phyloP scores from a whole-genome alignment of 2,329 filamentous ascomycete genomes.

The Ophiostoma fasciatum region DNA sequence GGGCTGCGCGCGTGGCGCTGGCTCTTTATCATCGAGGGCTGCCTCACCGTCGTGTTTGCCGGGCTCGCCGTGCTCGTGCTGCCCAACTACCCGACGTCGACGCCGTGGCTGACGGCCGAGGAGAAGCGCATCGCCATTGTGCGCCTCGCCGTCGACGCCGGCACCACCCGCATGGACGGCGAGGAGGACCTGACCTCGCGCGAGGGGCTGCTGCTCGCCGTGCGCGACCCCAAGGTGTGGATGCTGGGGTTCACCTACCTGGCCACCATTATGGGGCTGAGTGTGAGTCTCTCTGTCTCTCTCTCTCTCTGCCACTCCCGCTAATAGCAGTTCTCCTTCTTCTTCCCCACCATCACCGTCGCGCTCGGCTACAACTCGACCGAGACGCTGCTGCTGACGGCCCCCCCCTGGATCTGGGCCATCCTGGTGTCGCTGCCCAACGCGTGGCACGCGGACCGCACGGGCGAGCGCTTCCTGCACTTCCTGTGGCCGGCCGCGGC shows the following conservation, averaged over 20 bases:
- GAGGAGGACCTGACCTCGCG: constrained; percentile 24
- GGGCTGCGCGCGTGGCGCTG: constrained; percentile 29
- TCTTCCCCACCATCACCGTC: constrained; percentile 17
- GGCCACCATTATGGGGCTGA: constrained; percentile 24
- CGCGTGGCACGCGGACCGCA: constrained; percentile 40
- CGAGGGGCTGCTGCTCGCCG: constrained; percentile 37
- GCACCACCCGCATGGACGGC: constrained; percentile 36
- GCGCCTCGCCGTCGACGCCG: constrained; percentile 40
- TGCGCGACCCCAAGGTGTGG: constrained; percentile 40
- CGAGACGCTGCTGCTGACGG: constrained; percentile 28
- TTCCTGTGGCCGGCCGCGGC: constrained; percentile 23
- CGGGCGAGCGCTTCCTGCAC: constrained; percentile 45
- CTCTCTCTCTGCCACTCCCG: constrained; percentile 27
- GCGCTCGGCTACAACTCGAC: constrained; percentile 20
- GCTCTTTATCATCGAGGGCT: constrained; percentile 37
- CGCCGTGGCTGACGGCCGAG: constrained; percentile 39
- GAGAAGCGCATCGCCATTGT: constrained; percentile 38
- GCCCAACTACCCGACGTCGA: constrained; percentile 46
- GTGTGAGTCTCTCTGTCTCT: constrained; percentile 45
- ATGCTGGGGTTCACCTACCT: not conserved
- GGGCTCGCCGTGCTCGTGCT: constrained; percentile 47
- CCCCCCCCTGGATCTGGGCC: constrained; percentile 29
- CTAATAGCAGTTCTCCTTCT: constrained; percentile 13
- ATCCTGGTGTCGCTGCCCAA: constrained; percentile 14
- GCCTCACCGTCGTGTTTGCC: constrained; percentile 39